Evolutionary conservation across 306 rosid species (phyloP).

Genomic region (Lablab purpureus): DNA sequence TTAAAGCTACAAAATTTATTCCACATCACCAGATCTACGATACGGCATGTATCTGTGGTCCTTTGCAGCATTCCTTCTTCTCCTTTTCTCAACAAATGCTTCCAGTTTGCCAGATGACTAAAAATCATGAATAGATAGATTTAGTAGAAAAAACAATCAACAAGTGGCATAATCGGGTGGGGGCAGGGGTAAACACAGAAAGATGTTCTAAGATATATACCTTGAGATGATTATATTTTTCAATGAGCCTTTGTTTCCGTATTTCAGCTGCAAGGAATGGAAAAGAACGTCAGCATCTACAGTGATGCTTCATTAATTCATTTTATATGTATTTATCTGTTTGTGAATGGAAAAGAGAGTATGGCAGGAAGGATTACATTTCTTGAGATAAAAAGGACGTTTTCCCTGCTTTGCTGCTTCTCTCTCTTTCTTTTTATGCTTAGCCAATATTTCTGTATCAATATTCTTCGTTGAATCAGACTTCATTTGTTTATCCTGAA

Average conservation of each 20-base stretch:
- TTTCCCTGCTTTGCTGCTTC: constrained; percentile 82
- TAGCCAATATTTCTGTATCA: constrained; percentile 62
- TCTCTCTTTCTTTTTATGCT: constrained; percentile 82
- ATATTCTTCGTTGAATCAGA: constrained; percentile 53
- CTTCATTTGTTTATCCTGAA: constrained; percentile 76
- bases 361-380: constrained; percentile 54
- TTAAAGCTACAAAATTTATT: constrained; percentile 41
- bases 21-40: constrained; percentile 56
- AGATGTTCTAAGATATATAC: constrained; percentile 49
- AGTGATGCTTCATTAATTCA: not conserved
- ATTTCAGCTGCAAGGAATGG: constrained; percentile 69
- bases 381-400: constrained; percentile 72
- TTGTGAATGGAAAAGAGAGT: not conserved
- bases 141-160: constrained; percentile 7
- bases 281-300: constrained; percentile 36
- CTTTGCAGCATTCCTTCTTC: constrained; percentile 88
- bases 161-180: not conserved
- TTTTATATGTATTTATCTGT: constrained; percentile 20
- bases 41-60: constrained; percentile 82
- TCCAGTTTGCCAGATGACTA: constrained; percentile 83
- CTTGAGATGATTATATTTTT: constrained; percentile 77
- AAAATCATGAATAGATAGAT: constrained; percentile 26
- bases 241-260: constrained; percentile 68
- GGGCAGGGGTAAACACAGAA: not conserved
- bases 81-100: constrained; percentile 70